phyloP scores from a whole-genome alignment of 768 basidiomycete species.

The Termitomyces sp. region DNA sequence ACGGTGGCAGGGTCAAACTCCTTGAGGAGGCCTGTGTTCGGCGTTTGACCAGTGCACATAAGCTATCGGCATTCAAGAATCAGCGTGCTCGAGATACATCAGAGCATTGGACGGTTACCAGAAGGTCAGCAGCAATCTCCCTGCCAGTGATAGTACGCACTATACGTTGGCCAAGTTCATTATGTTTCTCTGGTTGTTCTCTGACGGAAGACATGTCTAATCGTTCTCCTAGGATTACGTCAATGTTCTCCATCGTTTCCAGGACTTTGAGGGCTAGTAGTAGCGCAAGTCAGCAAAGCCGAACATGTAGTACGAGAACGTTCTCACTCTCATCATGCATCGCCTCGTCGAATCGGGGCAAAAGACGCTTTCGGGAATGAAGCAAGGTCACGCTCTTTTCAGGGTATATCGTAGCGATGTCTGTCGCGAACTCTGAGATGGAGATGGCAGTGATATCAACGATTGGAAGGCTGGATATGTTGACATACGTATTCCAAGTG shows the following conservation, averaged over 20 bases:
- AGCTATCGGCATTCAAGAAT: constrained; percentile 28
- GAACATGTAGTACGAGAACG: background rate
- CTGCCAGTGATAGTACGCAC: constrained; percentile 45
- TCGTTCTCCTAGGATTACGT: constrained; percentile 49
- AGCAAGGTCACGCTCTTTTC: constrained; percentile 49
- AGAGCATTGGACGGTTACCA: constrained; percentile 26
- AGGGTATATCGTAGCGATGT: constrained; percentile 52
- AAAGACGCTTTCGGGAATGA: constrained; percentile 43
- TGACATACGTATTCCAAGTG: constrained; percentile 63
- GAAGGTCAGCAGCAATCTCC: constrained; percentile 45
- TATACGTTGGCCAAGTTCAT: constrained; percentile 23
- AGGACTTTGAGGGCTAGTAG: constrained; percentile 32
- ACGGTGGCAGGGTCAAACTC: constrained; percentile 37
- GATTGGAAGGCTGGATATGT: background rate
- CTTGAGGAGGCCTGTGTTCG: constrained; percentile 45
- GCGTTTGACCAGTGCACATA: constrained; percentile 56
- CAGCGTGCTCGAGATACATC: background rate
- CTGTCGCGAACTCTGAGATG: constrained; percentile 55
- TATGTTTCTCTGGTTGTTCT: constrained; percentile 19
- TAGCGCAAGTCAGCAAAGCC: background rate
- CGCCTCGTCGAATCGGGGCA: constrained; percentile 2
- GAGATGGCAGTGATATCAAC: background rate
- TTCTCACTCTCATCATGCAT: constrained; percentile 3
- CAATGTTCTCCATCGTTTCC: constrained; percentile 34
- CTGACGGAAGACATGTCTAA: constrained; percentile 37